These are phyloP conservation scores for Dactylis glomerata DNA, from an alignment of 176 grass and related monocot species.

Conservation along the genomic window DNA sequence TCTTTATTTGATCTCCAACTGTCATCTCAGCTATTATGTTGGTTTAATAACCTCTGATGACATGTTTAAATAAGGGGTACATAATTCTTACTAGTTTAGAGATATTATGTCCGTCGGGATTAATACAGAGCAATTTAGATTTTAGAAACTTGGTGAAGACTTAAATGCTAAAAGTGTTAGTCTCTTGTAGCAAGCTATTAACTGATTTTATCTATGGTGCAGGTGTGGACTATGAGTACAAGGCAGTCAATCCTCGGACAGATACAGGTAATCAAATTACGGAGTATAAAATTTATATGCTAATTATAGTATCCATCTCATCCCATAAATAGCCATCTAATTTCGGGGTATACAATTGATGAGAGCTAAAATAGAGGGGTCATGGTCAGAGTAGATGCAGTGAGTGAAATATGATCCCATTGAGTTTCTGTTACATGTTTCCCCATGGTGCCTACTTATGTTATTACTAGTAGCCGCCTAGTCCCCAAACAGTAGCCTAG, in stretches of 20 bases:
- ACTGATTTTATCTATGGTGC: neutral
- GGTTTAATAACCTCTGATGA: neutral
- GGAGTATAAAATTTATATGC: neutral
- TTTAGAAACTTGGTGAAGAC: neutral
- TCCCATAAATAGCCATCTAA: neutral
- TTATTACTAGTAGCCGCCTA: neutral
- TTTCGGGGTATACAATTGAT: neutral
- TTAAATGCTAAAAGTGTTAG: neutral
- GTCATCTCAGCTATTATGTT: neutral
- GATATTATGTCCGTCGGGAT: neutral
- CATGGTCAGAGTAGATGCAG: neutral
- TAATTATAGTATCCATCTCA: neutral
- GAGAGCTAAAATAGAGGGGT: neutral
- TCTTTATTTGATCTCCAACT: neutral
- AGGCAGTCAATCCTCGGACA: slow-evolving; percentile 60
- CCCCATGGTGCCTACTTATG: neutral
- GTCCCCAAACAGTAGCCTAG: neutral
- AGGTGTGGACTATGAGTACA: slow-evolving; percentile 92
- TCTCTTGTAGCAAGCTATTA: neutral
- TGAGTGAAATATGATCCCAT: neutral
- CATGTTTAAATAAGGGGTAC: neutral
- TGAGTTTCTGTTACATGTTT: neutral
- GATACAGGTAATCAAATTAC: slow-evolving; percentile 47
- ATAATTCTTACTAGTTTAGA: neutral
- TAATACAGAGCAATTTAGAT: neutral